Conservation (phyloP, 202 grass and related monocot genomes). For the Schoenoplectus triqueter region DNA sequence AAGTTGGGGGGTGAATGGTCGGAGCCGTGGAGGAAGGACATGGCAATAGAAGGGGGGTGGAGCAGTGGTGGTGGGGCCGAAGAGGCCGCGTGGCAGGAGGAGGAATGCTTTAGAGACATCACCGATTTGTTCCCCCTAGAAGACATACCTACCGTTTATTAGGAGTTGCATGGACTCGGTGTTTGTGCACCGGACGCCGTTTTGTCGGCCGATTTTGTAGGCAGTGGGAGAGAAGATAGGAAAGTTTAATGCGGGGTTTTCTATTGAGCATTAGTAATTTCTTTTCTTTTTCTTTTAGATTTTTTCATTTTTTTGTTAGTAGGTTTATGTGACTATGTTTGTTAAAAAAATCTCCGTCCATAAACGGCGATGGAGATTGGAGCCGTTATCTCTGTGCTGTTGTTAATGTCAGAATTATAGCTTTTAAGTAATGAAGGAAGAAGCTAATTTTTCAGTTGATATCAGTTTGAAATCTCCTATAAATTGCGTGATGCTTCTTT, state of each 20-base stretch:
- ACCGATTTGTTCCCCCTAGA: slow-evolving; percentile 78
- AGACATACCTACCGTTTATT: slow-evolving; percentile 51
- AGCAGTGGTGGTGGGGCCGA: slow-evolving; percentile 14
- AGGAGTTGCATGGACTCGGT: slow-evolving; percentile 1
- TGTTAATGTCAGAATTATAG: slow-evolving; percentile 36
- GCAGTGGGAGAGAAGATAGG: slow-evolving; percentile 34
- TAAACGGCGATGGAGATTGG: slow-evolving; percentile 46
- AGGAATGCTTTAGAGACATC: slow-evolving; percentile 84
- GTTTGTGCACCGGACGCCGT: slow-evolving; percentile 44
- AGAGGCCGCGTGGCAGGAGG: slow-evolving; percentile 50
- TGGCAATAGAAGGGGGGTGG: slow-evolving; percentile 36
- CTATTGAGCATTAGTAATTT: slow-evolving; percentile 29
- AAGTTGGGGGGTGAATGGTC: slow-evolving; percentile 24
- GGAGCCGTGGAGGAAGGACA: slow-evolving; percentile 2
- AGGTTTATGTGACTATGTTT: slow-evolving; percentile 1
- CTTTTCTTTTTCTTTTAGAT: slow-evolving; percentile 20
- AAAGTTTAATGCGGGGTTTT: slow-evolving; percentile 47
- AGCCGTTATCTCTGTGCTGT: slow-evolving; percentile 35
- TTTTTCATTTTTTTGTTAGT: slow-evolving; percentile 5
- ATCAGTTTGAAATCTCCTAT: background rate
- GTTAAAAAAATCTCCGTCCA: slow-evolving; percentile 42
- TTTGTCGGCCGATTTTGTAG: slow-evolving; percentile 51
- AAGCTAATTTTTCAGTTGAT: slow-evolving; percentile 23
- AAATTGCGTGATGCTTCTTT: no score
- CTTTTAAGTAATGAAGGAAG: slow-evolving; percentile 12